Percentiles rank a stretch among this genome's conserved stretches.
Conservation (phyloP, 139 green algal species). For the Micromonas commoda region DNA sequence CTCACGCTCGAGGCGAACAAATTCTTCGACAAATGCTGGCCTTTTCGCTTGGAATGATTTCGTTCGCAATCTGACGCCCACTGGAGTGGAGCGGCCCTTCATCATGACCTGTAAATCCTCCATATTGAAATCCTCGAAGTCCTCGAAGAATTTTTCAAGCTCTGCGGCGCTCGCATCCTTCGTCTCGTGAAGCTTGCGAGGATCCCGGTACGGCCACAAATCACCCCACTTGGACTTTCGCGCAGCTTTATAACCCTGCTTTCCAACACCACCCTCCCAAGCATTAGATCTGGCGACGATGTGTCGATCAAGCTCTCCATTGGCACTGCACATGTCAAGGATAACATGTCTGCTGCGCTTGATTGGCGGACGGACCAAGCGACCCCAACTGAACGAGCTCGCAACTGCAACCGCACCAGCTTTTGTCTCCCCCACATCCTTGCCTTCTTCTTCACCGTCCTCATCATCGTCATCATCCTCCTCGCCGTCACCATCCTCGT, state of each 20-base stretch:
- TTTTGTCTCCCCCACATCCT: neutral
- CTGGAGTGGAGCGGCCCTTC: neutral
- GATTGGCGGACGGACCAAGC: neutral
- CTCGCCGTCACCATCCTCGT: neutral
- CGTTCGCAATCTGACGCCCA: neutral
- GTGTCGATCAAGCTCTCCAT: neutral
- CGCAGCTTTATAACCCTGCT: neutral
- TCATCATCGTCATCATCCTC: constrained; percentile 7
- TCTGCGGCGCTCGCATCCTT: neutral
- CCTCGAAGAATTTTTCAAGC: neutral
- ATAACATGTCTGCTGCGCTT: constrained; percentile 11
- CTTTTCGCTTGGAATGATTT: too few relatives aligned
- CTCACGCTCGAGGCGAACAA: too few relatives aligned
- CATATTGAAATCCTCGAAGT: neutral
- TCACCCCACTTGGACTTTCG: constrained; percentile 5
- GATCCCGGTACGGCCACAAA: neutral
- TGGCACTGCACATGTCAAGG: neutral
- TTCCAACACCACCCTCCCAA: neutral
- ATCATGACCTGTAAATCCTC: neutral
- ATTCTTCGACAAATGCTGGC: too few relatives aligned
- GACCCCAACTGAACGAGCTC: neutral
- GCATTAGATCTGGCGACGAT: constrained; percentile 13
- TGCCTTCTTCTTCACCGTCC: neutral
- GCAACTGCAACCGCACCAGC: neutral
- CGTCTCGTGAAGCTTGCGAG: neutral